Evolutionary conservation across 345 rosid genomes (phyloP).

Genomic region (Crucihimalaya himalaica): DNA sequence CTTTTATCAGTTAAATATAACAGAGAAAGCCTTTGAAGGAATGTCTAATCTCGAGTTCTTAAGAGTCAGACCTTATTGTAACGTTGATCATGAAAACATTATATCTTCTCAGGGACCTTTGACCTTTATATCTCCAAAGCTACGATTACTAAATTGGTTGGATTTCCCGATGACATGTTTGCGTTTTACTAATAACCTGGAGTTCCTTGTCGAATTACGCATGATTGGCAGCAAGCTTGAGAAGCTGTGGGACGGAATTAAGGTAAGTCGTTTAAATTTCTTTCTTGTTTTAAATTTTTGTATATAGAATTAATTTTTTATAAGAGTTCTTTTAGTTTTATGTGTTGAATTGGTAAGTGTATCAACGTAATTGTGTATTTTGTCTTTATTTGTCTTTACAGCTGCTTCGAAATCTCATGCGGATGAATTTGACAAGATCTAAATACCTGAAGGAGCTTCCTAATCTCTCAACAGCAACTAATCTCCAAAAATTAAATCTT

Average conservation of each 20-base stretch:
- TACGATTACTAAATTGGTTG: conserved; percentile 23
- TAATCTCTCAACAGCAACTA: background rate
- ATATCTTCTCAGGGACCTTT: background rate
- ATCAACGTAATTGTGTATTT: background rate
- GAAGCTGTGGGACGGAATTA: conserved; percentile 25
- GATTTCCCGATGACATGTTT: conserved; percentile 4
- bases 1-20: background rate
- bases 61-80: too few species aligned
- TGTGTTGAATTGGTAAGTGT: background rate
- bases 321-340: background rate
- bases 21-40: background rate
- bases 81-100: too few species aligned
- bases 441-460: background rate
- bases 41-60: conserved; percentile 32
- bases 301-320: background rate
- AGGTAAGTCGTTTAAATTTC: background rate
- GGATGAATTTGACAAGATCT: background rate
- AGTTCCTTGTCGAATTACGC: conserved; percentile 2
- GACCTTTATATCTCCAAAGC: background rate
- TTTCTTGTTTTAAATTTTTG: background rate
- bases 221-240: background rate
- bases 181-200: background rate
- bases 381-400: background rate
- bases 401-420: background rate
- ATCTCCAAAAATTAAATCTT: background rate